These are phyloP conservation scores for Rhizophlyctis rosea DNA, from an alignment of 192 early-diverging fungal species.

Conservation along the genomic window DNA sequence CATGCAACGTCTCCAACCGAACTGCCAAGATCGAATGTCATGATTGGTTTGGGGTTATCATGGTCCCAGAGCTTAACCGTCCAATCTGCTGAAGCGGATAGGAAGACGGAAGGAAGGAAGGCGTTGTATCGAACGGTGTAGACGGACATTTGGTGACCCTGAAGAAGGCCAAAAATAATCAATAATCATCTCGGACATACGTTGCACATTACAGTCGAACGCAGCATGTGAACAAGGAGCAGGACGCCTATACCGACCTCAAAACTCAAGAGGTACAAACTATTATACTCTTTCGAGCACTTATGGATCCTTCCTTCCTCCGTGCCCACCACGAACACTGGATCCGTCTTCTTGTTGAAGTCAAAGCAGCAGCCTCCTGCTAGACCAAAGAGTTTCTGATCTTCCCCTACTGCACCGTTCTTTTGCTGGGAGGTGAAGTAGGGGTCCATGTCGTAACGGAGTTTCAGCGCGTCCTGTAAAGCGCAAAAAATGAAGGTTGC, in stretches of 20 bases:
- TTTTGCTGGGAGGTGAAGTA: neutral
- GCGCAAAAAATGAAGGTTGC: slow-evolving; percentile 12
- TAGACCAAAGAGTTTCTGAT: slow-evolving; percentile 45
- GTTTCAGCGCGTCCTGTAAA: slow-evolving; percentile 28
- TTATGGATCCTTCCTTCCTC: slow-evolving; percentile 62
- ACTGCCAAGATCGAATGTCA: slow-evolving; percentile 56
- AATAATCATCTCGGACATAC: slow-evolving; percentile 9
- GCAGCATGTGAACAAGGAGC: neutral
- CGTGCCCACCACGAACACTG: slow-evolving; percentile 64
- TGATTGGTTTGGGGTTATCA: slow-evolving; percentile 45
- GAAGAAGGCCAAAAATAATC: neutral
- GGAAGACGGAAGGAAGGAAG: slow-evolving; percentile 52
- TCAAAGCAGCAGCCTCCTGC: slow-evolving; percentile 64
- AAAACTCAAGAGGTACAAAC: slow-evolving; percentile 54
- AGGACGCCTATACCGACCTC: slow-evolving; percentile 36
- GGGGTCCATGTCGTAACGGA: slow-evolving; percentile 14
- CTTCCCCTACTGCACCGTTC: slow-evolving; percentile 25
- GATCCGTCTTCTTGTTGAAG: slow-evolving; percentile 55
- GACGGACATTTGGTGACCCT: slow-evolving; percentile 65
- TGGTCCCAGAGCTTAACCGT: slow-evolving; percentile 66
- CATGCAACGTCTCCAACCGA: slow-evolving; percentile 61
- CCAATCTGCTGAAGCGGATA: slow-evolving; percentile 59
- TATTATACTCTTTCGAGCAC: slow-evolving; percentile 61
- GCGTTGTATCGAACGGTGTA: slow-evolving; percentile 59
- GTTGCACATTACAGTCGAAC: neutral